Evolutionary conservation across 2,329 filamentous ascomycete species (phyloP), one percentile per base, ranked within the genome.

Genomic region (Lecanosticta acicola): DNA sequence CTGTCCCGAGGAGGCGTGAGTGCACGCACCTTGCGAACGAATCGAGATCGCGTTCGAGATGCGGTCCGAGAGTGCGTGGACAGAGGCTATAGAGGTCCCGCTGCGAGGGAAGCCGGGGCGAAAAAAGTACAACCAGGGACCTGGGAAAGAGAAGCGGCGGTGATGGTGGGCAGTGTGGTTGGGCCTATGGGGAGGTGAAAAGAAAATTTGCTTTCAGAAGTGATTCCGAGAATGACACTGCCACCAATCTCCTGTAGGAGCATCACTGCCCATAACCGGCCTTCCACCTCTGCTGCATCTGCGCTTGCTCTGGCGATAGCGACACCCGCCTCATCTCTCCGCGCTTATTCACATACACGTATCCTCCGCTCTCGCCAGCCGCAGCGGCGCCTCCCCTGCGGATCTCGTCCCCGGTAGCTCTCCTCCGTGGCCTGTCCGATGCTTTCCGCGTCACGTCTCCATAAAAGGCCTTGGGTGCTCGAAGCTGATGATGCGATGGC

Each of bases 81-180:
- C 49, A 79, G 79, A 41, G 91, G 91, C 0, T 77, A 53, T 20
- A 43, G 50, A 43, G 51, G 49, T 21, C 24, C 24, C 11, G 24
- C 24, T 5, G 5, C 24, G 11, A 29, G 11, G 24, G 24, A 69
- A n/a, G n/a, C n/a, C n/a, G 60, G 62, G 48, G 51, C 49, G 59
- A 54, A 49, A 67, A 74, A 34, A 61, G 52, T 69, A 66, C 24
- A 29, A n/a, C n/a, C n/a, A 11, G 51, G 73, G 71, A 77, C 72
- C 45, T 96, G 88, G 87, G 91, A 96, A 60, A 78, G 91, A 32
- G 93, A 97, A 69, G 84, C 90, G 39, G 89, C 90, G 1, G 90
- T 97, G 39, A 96, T 97, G 91, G 85, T 94, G 34, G 84, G 86
- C 42, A 87, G 87, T 58, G 81, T 96, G 4, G 75, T 89, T 40